These are phyloP conservation scores for Zizania latifolia DNA, from an alignment of 176 grass and related monocot genomes.

Conservation along the genomic window DNA sequence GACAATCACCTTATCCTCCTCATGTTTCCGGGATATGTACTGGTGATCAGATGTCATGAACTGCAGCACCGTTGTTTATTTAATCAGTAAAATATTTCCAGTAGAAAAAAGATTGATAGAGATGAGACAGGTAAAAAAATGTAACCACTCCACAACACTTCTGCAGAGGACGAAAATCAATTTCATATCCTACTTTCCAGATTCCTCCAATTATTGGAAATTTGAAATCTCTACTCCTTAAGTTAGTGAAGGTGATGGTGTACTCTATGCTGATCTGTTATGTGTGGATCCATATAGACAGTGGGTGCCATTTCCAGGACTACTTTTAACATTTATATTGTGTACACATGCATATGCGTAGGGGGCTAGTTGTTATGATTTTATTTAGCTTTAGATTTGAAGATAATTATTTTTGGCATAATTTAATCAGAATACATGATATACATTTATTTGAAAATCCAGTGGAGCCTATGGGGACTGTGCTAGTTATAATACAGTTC, in stretches of 20 bases:
- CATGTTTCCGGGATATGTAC: slow-evolving; percentile 89
- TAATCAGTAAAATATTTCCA: slow-evolving; percentile 23
- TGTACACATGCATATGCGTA: not conserved
- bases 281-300: not conserved
- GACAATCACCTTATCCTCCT: slow-evolving; percentile 84
- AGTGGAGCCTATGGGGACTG: not conserved
- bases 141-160: not conserved
- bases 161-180: not conserved
- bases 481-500: not conserved
- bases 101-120: not conserved
- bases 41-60: slow-evolving; percentile 94
- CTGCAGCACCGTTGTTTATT: slow-evolving; percentile 46
- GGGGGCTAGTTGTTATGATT: not conserved
- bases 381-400: not conserved
- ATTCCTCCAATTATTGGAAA: not conserved
- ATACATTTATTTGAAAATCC: not conserved
- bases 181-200: slow-evolving; percentile 1
- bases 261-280: not conserved
- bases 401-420: not conserved
- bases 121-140: not conserved
- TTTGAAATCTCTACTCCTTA: not conserved
- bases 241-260: not conserved
- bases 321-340: not conserved
- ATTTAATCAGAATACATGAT: not conserved
- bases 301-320: not conserved